These are phyloP conservation scores for Leccinum pachyderme DNA, from an alignment of 1,284 basidiomycete genomes.

Conservation along the genomic window DNA sequence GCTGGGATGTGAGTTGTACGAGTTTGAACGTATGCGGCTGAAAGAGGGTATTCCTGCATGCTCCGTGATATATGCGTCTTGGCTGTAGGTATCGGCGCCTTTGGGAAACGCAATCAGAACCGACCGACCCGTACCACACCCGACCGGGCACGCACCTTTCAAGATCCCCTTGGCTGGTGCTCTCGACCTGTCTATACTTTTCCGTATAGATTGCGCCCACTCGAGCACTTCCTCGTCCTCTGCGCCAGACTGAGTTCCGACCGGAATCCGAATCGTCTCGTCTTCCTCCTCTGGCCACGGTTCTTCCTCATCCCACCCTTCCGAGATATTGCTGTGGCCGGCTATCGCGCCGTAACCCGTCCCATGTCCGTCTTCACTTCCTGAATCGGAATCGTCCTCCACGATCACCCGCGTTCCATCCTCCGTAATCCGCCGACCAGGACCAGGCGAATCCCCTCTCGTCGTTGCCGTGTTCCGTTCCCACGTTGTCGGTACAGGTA, in stretches of 20 bases:
- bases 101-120: conserved; percentile 4
- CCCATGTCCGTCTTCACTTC: conserved; percentile 47
- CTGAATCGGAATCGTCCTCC: conserved; percentile 68
- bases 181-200: conserved; percentile 62
- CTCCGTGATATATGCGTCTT: conserved; percentile 51
- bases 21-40: conserved; percentile 70
- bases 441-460: conserved; percentile 43
- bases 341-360: conserved; percentile 23
- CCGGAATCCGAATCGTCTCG: conserved; percentile 62
- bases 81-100: conserved; percentile 67
- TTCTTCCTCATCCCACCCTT: conserved; percentile 73
- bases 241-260: conserved; percentile 34
- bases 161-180: conserved; percentile 83
- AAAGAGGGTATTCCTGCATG: conserved; percentile 39
- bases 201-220: conserved; percentile 70
- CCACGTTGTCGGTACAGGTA: conserved; percentile 65
- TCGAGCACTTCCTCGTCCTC: conserved; percentile 64
- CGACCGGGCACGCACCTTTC: conserved; percentile 63
- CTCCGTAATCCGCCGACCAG: conserved; percentile 52
- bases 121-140: conserved; percentile 1
- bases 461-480: conserved; percentile 75
- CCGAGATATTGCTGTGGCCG: conserved; percentile 40
- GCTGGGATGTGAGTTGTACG: conserved; percentile 64
- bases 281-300: conserved; percentile 64
- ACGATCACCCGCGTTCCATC: conserved; percentile 67